phyloP scores from a whole-genome alignment of 768 basidiomycete species.

The Russula foetens region DNA sequence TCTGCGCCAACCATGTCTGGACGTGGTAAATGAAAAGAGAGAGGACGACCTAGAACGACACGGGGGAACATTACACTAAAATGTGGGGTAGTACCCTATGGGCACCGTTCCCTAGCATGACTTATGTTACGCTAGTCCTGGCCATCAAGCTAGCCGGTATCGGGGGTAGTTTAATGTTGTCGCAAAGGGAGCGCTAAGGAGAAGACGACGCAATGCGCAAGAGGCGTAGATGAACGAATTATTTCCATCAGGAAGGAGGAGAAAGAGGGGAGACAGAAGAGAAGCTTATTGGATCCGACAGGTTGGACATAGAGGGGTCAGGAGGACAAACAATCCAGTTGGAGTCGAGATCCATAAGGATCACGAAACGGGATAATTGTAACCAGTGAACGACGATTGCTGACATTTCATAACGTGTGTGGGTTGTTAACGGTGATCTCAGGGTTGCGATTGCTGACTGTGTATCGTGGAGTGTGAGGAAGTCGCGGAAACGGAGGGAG shows the following conservation, averaged over 20 bases:
- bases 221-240: slow-evolving; percentile 20
- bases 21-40: slow-evolving; percentile 1
- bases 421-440: slow-evolving; percentile 14
- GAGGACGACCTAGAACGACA: slow-evolving; percentile 9
- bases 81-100: slow-evolving; percentile 8
- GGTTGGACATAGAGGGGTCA: slow-evolving; percentile 18
- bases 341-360: slow-evolving; percentile 11
- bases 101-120: neutral
- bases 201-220: slow-evolving; percentile 14
- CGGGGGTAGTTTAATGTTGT: slow-evolving; percentile 5
- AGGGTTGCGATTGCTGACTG: slow-evolving; percentile 18
- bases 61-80: slow-evolving; percentile 5
- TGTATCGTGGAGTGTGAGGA: slow-evolving; percentile 14
- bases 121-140: neutral
- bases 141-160: slow-evolving; percentile 10
- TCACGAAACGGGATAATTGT: slow-evolving; percentile 13
- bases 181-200: slow-evolving; percentile 5
- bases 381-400: slow-evolving; percentile 1
- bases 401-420: slow-evolving; percentile 6
- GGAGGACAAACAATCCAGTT: slow-evolving; percentile 8
- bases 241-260: slow-evolving; percentile 21
- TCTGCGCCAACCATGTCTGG: slow-evolving; percentile 6
- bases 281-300: slow-evolving; percentile 18
- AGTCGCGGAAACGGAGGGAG: slow-evolving; percentile 16
- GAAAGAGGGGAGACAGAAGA: slow-evolving; percentile 18